phyloP scores from a whole-genome alignment of 495 filamentous ascomycete genomes.

The Opeltia flavorubescens region DNA sequence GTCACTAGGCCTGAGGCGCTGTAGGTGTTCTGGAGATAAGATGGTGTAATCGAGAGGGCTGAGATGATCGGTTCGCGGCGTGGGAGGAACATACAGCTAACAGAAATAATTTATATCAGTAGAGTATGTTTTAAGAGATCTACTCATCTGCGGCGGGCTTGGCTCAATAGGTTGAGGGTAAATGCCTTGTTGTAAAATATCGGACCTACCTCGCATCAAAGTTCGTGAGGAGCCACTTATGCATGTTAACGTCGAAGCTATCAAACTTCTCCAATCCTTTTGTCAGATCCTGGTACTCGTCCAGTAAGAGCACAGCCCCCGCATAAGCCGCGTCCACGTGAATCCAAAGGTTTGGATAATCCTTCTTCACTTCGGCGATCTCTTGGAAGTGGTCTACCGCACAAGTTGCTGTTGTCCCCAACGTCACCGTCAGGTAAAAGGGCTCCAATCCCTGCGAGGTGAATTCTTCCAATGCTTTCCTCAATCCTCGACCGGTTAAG shows the following conservation, averaged over 20 bases:
- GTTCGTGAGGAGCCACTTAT: constrained; percentile 94
- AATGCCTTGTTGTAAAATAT: no score
- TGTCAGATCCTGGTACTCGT: constrained; percentile 63
- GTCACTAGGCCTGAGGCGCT: constrained; percentile 76
- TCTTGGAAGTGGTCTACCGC: constrained; percentile 68
- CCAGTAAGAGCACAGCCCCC: constrained; percentile 65
- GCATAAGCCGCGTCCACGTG: constrained; percentile 97
- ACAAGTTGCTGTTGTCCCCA: constrained; percentile 83
- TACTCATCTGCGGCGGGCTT: no score
- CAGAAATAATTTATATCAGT: neutral
- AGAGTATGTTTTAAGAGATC: no score
- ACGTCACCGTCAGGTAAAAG: constrained; percentile 72
- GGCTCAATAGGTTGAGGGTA: no score
- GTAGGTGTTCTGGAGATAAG: constrained; percentile 69
- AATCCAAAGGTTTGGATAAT: constrained; percentile 50
- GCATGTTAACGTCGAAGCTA: constrained; percentile 90
- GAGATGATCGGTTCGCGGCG: constrained; percentile 60
- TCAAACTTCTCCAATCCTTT: constrained; percentile 53
- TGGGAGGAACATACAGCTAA: constrained; percentile 61
- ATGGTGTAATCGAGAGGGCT: constrained; percentile 68
- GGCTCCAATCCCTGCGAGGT: constrained; percentile 52
- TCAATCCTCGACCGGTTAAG: constrained; percentile 52
- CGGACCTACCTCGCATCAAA: constrained; percentile 59
- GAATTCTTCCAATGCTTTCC: constrained; percentile 44
- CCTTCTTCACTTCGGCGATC: constrained; percentile 46